Percentiles rank a stretch among this genome's conserved stretches.
phyloP scores from a whole-genome alignment of 331 rosid species.

The Stylosanthes scabra region DNA sequence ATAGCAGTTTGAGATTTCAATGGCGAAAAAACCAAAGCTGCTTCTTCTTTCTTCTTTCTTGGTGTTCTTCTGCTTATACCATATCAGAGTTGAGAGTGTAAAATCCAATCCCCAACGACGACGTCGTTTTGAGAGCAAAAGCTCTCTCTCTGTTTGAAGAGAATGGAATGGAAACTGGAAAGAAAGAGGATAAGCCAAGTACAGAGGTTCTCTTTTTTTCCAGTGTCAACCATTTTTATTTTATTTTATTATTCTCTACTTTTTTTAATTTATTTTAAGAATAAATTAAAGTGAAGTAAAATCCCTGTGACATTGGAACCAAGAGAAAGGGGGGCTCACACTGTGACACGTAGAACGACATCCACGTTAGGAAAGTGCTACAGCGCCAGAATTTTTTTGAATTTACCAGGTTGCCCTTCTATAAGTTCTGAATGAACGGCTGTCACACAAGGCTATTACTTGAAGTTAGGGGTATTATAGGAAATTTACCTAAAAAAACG shows the following conservation, averaged over 20 bases:
- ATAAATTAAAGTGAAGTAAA: constrained; percentile 32
- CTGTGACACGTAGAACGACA: constrained; percentile 56
- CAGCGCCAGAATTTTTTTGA: background rate
- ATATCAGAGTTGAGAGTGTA: constrained; percentile 22
- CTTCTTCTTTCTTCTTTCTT: background rate
- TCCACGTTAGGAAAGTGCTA: background rate
- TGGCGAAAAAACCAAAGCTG: background rate
- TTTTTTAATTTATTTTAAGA: background rate
- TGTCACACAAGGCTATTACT: background rate
- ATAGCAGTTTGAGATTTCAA: background rate
- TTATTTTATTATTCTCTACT: background rate
- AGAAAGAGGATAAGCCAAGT: constrained; percentile 55
- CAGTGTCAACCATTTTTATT: constrained; percentile 20
- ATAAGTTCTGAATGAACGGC: background rate
- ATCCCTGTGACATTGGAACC: constrained; percentile 50
- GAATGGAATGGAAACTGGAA: background rate
- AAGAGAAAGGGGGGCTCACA: constrained; percentile 51
- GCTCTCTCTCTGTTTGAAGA: background rate
- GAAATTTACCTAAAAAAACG: background rate
- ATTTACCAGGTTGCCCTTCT: background rate
- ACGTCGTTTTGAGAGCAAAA: constrained; percentile 35
- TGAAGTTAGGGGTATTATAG: background rate
- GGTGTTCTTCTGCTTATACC: background rate
- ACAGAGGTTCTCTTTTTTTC: constrained; percentile 25
- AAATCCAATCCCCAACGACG: background rate